phyloP scores from a whole-genome alignment of 192 early-diverging fungal species.

The Coemansia sp. region DNA sequence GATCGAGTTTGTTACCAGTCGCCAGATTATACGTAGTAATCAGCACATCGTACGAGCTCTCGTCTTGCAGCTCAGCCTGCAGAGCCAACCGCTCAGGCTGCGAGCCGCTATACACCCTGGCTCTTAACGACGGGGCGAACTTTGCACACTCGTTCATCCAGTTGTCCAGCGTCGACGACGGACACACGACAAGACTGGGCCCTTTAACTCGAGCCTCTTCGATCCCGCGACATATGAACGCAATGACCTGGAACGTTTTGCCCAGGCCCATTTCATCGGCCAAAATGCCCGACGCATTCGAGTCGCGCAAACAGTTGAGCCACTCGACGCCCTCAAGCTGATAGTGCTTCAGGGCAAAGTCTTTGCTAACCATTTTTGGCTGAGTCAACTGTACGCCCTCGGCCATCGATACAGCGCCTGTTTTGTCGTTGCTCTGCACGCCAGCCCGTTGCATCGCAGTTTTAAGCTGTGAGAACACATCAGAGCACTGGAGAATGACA shows the following conservation, averaged over 20 bases:
- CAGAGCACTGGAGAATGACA: slow-evolving; percentile 52
- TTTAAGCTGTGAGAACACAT: slow-evolving; percentile 39
- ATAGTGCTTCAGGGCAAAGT: slow-evolving; percentile 73
- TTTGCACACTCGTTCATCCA: slow-evolving; percentile 85
- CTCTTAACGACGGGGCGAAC: slow-evolving; percentile 63
- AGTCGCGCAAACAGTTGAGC: slow-evolving; percentile 72
- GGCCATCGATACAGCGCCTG: slow-evolving; percentile 44
- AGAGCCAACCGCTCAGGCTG: slow-evolving; percentile 59
- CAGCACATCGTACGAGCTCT: slow-evolving; percentile 60
- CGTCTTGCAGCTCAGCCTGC: slow-evolving; percentile 57
- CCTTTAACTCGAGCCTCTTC: slow-evolving; percentile 41
- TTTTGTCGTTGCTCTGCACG: slow-evolving; percentile 36
- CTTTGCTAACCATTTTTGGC: slow-evolving; percentile 62
- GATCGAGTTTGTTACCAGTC: slow-evolving; percentile 67
- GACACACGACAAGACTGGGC: slow-evolving; percentile 80
- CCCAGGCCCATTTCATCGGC: slow-evolving; percentile 88
- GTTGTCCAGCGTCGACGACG: slow-evolving; percentile 86
- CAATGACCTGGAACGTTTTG: slow-evolving; percentile 89
- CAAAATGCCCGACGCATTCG: slow-evolving; percentile 74
- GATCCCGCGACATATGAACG: slow-evolving; percentile 62
- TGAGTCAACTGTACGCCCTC: slow-evolving; percentile 43
- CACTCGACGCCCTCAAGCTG: slow-evolving; percentile 88
- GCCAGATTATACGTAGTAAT: slow-evolving; percentile 85
- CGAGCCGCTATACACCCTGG: slow-evolving; percentile 63
- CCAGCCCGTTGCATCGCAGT: slow-evolving; percentile 36